Base-by-base conservation (phyloP, 495 filamentous ascomycete genomes). In the Tricharina praecox region DNA sequence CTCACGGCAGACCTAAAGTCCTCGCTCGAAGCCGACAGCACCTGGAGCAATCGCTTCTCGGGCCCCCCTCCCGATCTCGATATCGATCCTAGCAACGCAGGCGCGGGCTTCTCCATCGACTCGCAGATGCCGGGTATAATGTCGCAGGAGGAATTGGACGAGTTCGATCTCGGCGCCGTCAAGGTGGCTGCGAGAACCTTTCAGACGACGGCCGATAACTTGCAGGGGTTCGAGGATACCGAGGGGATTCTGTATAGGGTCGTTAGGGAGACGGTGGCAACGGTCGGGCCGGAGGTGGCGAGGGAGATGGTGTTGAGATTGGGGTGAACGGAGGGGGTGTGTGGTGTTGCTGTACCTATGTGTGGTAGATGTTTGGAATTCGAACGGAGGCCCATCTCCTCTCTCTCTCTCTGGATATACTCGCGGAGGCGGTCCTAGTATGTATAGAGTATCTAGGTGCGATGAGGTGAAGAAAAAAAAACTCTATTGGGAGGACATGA, bases 51-150 rank as follows among this genome's bases (percentile, higher is more conserved):
- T 54, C 25, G 51, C 50, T n/a, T n/a, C n/a, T n/a, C n/a, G n/a
- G n/a, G n/a, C n/a, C n/a, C n/a, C n/a, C n/a, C n/a, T n/a, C n/a
- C n/a, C n/a, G n/a, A n/a, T n/a, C n/a, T n/a, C n/a, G n/a, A n/a
- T n/a, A n/a, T n/a, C n/a, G n/a, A n/a, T n/a, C n/a, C n/a, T n/a
- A n/a, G n/a, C n/a, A n/a, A n/a, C n/a, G n/a, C n/a, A n/a, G n/a
- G 66, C 21, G 48, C 37, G 33, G 61, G 53, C 18, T 80, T 81
- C 2, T 70, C 90, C 19, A 81, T 90, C 44, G 56, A 66, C 16
- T 67, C 79, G 32, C 64, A 71, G 43, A 86, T 92, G 75, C 87
- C 87, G 0, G 88, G 88, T 2, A 69, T 81, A 23, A 66, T 88
- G 52, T 75, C 82, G 1, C 54, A 72, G 10, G 66, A 70, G 0